Percentiles rank a stretch among this genome's conserved stretches.
Conservation (phyloP, 768 basidiomycete genomes). For the Termitomyces sp. region DNA sequence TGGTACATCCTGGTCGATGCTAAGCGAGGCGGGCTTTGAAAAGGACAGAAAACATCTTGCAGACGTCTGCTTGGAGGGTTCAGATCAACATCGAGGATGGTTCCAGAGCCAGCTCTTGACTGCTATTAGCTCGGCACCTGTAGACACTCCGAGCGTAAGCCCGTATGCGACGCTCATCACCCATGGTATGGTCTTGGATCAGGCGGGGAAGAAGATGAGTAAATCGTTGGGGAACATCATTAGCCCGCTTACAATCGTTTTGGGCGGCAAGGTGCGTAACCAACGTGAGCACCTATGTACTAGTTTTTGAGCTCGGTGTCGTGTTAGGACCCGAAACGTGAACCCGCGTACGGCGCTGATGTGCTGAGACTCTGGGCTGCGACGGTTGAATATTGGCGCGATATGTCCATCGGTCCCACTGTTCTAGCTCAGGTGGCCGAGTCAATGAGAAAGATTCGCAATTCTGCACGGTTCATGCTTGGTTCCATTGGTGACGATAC, state of each 20-base stretch:
- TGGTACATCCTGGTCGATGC: conserved; percentile 88
- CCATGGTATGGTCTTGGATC: conserved; percentile 95
- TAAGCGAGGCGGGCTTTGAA: conserved; percentile 35
- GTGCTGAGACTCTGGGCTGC: conserved; percentile 89
- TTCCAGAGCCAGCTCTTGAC: conserved; percentile 96
- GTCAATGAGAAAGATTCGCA: conserved; percentile 77
- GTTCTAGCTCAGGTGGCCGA: conserved; percentile 73
- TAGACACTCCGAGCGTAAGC: conserved; percentile 26
- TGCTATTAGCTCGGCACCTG: conserved; percentile 47
- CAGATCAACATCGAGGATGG: conserved; percentile 98
- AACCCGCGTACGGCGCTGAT: conserved; percentile 83
- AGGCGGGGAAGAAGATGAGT: conserved; percentile 93
- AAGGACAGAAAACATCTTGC: conserved; percentile 41
- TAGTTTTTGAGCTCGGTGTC: not conserved
- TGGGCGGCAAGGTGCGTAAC: conserved; percentile 64
- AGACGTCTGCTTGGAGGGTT: conserved; percentile 91
- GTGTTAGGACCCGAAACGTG: conserved; percentile 55
- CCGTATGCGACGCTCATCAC: conserved; percentile 84
- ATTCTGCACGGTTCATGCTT: conserved; percentile 80
- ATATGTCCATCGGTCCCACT: conserved; percentile 80
- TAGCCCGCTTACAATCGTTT: conserved; percentile 74
- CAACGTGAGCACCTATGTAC: not conserved
- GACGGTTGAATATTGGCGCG: conserved; percentile 83
- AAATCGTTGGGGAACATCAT: conserved; percentile 92
- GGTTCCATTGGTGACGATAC: conserved; percentile 59